Base-by-base conservation (phyloP, 345 rosid species). In the Acer yangbiense region DNA sequence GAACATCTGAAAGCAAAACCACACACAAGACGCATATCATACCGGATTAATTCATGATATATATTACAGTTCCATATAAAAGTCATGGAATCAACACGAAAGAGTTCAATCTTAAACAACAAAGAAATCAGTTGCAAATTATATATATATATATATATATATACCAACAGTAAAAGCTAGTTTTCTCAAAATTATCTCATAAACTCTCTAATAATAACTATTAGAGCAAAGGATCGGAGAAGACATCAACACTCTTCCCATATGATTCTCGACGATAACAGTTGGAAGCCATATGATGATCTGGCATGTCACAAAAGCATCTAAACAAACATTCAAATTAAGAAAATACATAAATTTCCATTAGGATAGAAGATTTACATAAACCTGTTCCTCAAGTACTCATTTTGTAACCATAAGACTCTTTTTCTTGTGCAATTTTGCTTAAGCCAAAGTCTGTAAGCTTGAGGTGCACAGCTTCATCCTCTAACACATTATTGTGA, bases 361-460 rank as follows among this genome's bases (percentile, higher is more conserved):
- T 9, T 10, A 73, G 21, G 57, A 18, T 18, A 16, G 72, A 70
- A 81, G 29, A 65, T 69, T 74, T 69, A 88, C 91, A 90, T 84
- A 91, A 85, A 50, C 91, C 94, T 3, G 93, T 87, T 77, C 87
- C 76, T 68, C 93, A 88, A 4, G 92, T 25, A 23, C 25, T 88
- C 92, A 88, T 88, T 73, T 86, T 87, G 79, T 90, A 90, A 57
- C 88, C 80, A 48, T 76, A 35, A 25, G 83, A 71, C 87, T 88
- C 92, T 72, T 87, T 90, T 70, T 85, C 85, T 76, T 86, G 87
- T 1, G 85, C 87, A 82, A 88, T 81, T 80, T 25, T 25, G 27
- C 87, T 90, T 86, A 67, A 90, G 78, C 94, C 91, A 71, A 90
- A 90, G 83, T 87, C 93, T 39, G 93, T 29, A 43, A 88, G 90